Percentiles rank a stretch among this genome's conserved stretches.
Conservation (phyloP, 2,329 filamentous ascomycete genomes). For the Raffaelea ambrosiae region DNA sequence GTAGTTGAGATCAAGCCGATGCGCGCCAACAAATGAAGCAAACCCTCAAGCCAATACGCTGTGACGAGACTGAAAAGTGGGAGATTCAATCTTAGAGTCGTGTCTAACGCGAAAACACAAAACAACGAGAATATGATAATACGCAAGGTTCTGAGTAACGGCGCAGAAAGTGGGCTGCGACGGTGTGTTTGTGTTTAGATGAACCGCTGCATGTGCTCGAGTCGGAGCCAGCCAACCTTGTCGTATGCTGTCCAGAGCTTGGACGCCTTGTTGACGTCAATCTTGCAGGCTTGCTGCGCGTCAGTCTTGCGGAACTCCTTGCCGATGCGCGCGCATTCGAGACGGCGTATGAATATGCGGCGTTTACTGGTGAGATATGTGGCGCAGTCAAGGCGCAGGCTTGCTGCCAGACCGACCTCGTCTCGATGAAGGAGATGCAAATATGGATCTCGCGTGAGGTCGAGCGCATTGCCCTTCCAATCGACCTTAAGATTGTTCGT, state of each 20-base stretch:
- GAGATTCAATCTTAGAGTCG: not conserved
- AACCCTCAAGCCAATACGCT: no score
- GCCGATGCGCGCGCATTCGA: constrained; percentile 56
- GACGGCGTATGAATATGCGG: constrained; percentile 73
- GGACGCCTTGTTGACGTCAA: constrained; percentile 95
- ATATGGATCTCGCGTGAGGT: constrained; percentile 66
- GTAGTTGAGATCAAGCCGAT: no score
- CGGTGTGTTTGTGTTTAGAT: not conserved
- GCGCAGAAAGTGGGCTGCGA: not conserved
- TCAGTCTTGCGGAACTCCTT: constrained; percentile 94
- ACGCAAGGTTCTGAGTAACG: no score
- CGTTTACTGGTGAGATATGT: constrained; percentile 91
- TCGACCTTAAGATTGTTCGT: constrained; percentile 71
- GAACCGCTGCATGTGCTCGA: constrained; percentile 29
- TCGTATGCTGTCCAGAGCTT: constrained; percentile 88
- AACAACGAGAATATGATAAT: not conserved
- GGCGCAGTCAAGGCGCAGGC: constrained; percentile 73
- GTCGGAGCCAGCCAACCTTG: constrained; percentile 72
- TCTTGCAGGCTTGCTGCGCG: constrained; percentile 93
- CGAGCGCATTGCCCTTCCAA: constrained; percentile 75
- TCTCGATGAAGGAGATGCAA: constrained; percentile 64
- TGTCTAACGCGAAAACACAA: not conserved
- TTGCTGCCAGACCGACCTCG: constrained; percentile 68
- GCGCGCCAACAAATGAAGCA: no score
- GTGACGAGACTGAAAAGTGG: not conserved